Evolutionary conservation across 164 flowering plant genomes (phyloP).

Genomic region (Houttuynia cordata): DNA sequence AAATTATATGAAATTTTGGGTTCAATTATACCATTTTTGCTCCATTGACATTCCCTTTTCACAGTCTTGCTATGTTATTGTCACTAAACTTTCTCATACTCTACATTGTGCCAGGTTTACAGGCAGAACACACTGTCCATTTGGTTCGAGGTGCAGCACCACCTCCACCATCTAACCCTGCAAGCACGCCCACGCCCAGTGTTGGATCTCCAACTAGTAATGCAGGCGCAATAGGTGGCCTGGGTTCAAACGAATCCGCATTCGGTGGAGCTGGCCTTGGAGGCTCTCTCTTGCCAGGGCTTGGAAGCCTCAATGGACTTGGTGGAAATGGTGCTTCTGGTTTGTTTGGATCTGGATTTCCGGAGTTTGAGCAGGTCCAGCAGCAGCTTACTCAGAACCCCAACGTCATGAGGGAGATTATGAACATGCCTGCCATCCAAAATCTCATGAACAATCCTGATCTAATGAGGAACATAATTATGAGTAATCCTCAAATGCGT

Average conservation of each 20-base stretch:
- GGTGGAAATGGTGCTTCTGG: slow-evolving; percentile 47
- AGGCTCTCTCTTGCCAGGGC: slow-evolving; percentile 52
- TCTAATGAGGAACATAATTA: slow-evolving; percentile 65
- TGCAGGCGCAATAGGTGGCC: slow-evolving; percentile 17
- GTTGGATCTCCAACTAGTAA: slow-evolving; percentile 24
- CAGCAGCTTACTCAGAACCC: slow-evolving; percentile 83
- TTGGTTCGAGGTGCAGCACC: slow-evolving; percentile 69
- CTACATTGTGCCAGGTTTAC: slow-evolving; percentile 32
- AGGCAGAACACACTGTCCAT: slow-evolving; percentile 78
- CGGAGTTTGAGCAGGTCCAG: slow-evolving; percentile 76
- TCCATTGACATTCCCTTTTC: no score
- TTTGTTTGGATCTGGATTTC: slow-evolving; percentile 69
- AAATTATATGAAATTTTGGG: background rate
- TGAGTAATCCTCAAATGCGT: slow-evolving; percentile 93
- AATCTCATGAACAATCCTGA: slow-evolving; percentile 85
- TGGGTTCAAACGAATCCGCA: slow-evolving; percentile 31
- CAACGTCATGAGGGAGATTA: slow-evolving; percentile 82
- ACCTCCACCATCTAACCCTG: slow-evolving; percentile 29
- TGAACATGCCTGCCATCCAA: slow-evolving; percentile 88
- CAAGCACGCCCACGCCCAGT: slow-evolving; percentile 27
- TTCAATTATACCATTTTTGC: no score
- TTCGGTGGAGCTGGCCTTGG: slow-evolving; percentile 49
- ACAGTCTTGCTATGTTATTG: background rate
- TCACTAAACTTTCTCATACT: background rate
- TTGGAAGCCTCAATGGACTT: slow-evolving; percentile 29